phyloP scores from a whole-genome alignment of 2,329 filamentous ascomycete genomes.

The Xylariaceae sp. region DNA sequence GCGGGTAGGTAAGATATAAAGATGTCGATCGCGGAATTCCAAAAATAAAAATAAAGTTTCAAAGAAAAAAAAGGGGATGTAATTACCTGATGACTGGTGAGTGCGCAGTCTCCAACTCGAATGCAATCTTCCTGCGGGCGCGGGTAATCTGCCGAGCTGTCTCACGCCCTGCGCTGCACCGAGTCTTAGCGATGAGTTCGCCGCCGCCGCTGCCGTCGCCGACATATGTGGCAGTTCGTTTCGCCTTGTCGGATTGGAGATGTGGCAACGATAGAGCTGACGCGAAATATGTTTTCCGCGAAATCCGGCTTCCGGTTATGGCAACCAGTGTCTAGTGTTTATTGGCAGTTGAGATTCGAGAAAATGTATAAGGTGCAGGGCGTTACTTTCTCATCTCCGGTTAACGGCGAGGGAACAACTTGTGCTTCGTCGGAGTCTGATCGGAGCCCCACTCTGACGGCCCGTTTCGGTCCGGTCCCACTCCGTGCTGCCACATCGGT shows the following conservation, averaged over 20 bases:
- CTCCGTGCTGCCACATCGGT: not conserved
- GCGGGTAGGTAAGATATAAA: not conserved
- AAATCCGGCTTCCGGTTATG: no score
- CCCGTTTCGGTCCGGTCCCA: not conserved
- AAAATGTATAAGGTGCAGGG: no score
- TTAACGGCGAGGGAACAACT: not conserved
- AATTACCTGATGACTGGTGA: slow-evolving; percentile 4
- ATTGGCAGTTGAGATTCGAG: no score
- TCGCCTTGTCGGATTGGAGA: not conserved
- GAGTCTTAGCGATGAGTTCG: slow-evolving; percentile 6
- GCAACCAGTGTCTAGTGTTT: no score
- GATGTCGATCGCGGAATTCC: not conserved
- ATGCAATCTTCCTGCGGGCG: not conserved
- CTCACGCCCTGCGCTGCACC: slow-evolving; percentile 5
- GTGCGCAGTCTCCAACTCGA: slow-evolving; percentile 3
- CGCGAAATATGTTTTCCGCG: not conserved
- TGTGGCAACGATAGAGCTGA: not conserved
- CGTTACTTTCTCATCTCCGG: not conserved
- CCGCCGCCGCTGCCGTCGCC: slow-evolving; percentile 2
- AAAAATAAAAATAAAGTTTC: no score
- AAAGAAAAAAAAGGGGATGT: not conserved
- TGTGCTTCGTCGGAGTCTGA: slow-evolving; percentile 10
- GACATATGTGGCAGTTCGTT: slow-evolving; percentile 10
- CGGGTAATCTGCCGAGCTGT: not conserved
- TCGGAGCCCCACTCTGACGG: slow-evolving; percentile 10